phyloP scores from a whole-genome alignment of 169 alveolate species.

The Eimeria falciformis region DNA sequence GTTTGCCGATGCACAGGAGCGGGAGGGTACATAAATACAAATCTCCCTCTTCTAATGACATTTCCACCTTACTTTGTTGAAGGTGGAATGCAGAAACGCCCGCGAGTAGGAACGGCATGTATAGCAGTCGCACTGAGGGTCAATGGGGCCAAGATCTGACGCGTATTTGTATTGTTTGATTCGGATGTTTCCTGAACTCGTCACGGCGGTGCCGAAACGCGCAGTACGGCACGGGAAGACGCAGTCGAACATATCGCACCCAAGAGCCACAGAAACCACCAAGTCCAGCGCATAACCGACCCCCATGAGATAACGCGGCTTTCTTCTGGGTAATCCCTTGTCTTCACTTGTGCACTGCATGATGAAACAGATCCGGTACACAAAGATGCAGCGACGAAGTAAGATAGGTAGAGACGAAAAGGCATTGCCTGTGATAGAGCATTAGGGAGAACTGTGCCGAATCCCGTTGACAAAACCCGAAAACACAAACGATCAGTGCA shows the following conservation, averaged over 20 bases:
- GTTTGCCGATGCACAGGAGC: too few species aligned
- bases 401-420: too few species aligned
- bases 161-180: not conserved
- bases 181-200: conserved; percentile 51
- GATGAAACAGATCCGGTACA: not conserved
- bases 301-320: conserved; percentile 99
- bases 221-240: conserved; percentile 99
- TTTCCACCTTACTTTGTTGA: conserved; percentile 81
- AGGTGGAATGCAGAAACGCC: conserved; percentile 89
- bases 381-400: not conserved
- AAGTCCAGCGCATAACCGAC: conserved; percentile 98
- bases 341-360: conserved; percentile 79
- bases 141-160: conserved; percentile 76
- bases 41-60: too few species aligned
- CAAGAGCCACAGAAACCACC: conserved; percentile 96
- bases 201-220: conserved; percentile 97
- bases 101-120: conserved; percentile 95
- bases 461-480: too few species aligned
- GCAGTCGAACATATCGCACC: conserved; percentile 99
- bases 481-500: not conserved
- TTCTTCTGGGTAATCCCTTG: conserved; percentile 75
- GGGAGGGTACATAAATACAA: too few species aligned
- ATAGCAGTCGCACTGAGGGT: conserved; percentile 93
- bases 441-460: too few species aligned
- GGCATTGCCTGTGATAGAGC: too few species aligned